Conservation (phyloP, 2,329 filamentous ascomycete species). For the Monascus ruber region DNA sequence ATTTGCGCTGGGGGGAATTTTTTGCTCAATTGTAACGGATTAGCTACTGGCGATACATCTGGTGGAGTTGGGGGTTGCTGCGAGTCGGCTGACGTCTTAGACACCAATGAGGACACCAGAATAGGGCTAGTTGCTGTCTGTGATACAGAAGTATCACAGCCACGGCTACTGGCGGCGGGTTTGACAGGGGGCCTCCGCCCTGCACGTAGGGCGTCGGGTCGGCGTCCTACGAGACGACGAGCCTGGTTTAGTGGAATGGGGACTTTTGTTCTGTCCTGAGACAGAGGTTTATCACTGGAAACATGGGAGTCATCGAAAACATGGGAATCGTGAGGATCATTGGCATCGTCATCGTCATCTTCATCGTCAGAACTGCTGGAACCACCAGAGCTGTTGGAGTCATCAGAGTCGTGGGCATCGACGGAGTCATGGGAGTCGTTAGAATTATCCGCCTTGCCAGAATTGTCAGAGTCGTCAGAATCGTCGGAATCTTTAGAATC, state of each 20-base stretch:
- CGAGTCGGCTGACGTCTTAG: slow-evolving; percentile 16
- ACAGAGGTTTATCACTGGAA: background rate
- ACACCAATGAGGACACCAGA: slow-evolving; percentile 20
- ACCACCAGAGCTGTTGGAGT: background rate
- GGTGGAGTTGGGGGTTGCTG: slow-evolving; percentile 15
- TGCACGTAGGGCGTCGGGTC: background rate
- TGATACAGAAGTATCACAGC: too few species aligned
- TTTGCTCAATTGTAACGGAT: slow-evolving; percentile 16
- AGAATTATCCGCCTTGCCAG: slow-evolving; percentile 3
- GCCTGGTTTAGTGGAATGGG: background rate
- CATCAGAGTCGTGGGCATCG: background rate
- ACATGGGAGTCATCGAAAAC: too few species aligned
- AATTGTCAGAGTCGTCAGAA: slow-evolving; percentile 3
- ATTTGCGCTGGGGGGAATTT: slow-evolving; percentile 12
- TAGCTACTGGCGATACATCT: slow-evolving; percentile 14
- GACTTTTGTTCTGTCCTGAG: background rate
- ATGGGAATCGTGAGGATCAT: too few species aligned
- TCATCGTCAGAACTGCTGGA: background rate
- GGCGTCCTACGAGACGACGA: background rate
- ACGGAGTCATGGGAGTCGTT: too few species aligned
- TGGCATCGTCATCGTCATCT: background rate
- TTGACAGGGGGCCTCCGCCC: background rate
- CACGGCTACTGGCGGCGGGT: too few species aligned
- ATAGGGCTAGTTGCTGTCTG: slow-evolving; percentile 20
- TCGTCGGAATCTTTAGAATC: slow-evolving; percentile 6